A percentile compares a stretch with the other conserved stretches of the same genome.
Evolutionary conservation across 1,139 yeast species (phyloP).

Genomic region (Pneumocystis jirovecii): DNA sequence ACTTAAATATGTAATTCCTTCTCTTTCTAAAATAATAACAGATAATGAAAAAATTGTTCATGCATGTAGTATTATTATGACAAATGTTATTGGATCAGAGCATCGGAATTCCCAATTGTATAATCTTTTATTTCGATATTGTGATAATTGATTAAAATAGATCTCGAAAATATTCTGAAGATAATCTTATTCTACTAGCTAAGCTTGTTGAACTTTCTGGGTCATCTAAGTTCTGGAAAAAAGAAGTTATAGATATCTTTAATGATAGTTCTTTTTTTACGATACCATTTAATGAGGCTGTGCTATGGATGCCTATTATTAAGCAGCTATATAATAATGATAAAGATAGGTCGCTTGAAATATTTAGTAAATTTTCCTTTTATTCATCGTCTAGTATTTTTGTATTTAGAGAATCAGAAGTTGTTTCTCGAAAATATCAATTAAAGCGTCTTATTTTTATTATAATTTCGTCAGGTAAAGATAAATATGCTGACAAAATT

Average conservation of each 20-base stretch:
- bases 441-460: conserved; percentile 49
- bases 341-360: conserved; percentile 44
- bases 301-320: conserved; percentile 38
- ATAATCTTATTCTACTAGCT: neutral
- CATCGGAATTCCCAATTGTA: neutral
- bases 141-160: neutral
- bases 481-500: conserved; percentile 37
- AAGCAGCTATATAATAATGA: conserved; percentile 44
- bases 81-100: neutral
- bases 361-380: conserved; percentile 36
- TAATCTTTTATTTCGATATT: neutral
- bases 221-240: conserved; percentile 27
- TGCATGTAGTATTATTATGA: neutral
- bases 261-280: conserved; percentile 32
- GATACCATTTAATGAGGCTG: conserved; percentile 21
- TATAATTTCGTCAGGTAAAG: conserved; percentile 44
- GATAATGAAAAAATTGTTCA: neutral
- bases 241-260: conserved; percentile 25
- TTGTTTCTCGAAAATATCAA: conserved; percentile 35
- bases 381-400: conserved; percentile 41
- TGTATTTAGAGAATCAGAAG: conserved; percentile 66
- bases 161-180: neutral
- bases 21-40: neutral
- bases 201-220: conserved; percentile 15
- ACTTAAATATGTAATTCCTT: neutral